Percentiles rank a stretch among this genome's conserved stretches.
Conservation (phyloP, 768 basidiomycete species). For the Trametopsis cervina region DNA sequence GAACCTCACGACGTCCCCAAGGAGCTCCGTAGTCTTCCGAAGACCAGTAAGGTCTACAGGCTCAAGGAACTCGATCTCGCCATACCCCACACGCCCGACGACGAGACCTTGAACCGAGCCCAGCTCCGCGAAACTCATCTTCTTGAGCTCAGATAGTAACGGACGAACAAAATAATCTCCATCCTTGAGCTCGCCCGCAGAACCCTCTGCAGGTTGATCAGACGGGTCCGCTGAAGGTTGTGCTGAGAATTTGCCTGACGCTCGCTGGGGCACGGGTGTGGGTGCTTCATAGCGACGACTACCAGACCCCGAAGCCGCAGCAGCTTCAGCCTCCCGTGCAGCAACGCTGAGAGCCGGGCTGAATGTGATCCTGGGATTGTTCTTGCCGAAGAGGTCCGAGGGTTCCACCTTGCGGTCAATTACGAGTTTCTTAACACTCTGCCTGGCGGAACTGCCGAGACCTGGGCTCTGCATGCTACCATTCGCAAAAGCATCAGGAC, state of each 20-base stretch:
- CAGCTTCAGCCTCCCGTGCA: constrained; percentile 65
- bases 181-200: constrained; percentile 46
- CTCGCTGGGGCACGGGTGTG: constrained; percentile 25
- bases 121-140: constrained; percentile 66
- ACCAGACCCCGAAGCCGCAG: constrained; percentile 25
- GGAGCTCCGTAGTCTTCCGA: constrained; percentile 68
- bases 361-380: constrained; percentile 53
- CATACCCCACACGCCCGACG: constrained; percentile 89
- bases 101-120: constrained; percentile 68
- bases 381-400: constrained; percentile 48
- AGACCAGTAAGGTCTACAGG: constrained; percentile 82
- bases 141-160: constrained; percentile 62
- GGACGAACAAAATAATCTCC: constrained; percentile 94
- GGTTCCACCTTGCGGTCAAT: constrained; percentile 81
- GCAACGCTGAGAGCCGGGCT: constrained; percentile 71
- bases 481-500: constrained; percentile 56
- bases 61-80: constrained; percentile 76
- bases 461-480: constrained; percentile 51
- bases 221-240: constrained; percentile 28
- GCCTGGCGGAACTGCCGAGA: constrained; percentile 60
- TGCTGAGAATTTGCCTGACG: constrained; percentile 35
- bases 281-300: constrained; percentile 20
- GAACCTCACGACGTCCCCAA: constrained; percentile 85
- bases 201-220: constrained; percentile 26
- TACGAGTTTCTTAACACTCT: constrained; percentile 91